phyloP scores from a whole-genome alignment of 2,329 filamentous ascomycete genomes.

The Exophiala sideris region DNA sequence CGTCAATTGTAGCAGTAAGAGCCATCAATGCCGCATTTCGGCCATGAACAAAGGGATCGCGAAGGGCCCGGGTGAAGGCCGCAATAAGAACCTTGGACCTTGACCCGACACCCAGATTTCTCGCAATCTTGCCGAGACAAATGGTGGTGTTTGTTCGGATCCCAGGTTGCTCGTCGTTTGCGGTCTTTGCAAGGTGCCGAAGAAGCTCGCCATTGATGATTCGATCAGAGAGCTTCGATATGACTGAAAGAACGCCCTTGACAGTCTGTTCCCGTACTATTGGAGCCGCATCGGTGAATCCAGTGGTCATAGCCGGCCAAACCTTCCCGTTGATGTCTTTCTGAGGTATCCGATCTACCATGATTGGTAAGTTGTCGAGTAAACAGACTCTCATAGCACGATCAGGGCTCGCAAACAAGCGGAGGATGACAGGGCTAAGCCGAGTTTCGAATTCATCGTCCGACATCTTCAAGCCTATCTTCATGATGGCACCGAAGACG shows the following conservation, averaged over 20 bases:
- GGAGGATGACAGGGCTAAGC: constrained; percentile 80
- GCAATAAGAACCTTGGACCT: constrained; percentile 88
- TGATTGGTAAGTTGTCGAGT: constrained; percentile 79
- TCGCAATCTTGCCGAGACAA: constrained; percentile 92
- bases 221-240: constrained; percentile 85
- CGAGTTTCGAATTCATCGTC: constrained; percentile 85
- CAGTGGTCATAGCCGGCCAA: constrained; percentile 90
- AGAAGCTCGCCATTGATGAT: constrained; percentile 91
- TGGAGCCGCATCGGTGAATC: constrained; percentile 87
- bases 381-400: constrained; percentile 87
- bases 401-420: constrained; percentile 86
- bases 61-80: constrained; percentile 81
- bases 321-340: constrained; percentile 94
- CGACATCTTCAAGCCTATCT: constrained; percentile 81
- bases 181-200: constrained; percentile 86
- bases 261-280: constrained; percentile 93
- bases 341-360: constrained; percentile 86
- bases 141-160: constrained; percentile 98
- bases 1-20: constrained; percentile 76
- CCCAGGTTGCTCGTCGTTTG: constrained; percentile 94
- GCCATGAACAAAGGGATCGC: constrained; percentile 93
- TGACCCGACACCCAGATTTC: constrained; percentile 71
- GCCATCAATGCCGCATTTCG: constrained; percentile 86
- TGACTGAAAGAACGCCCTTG: constrained; percentile 84
- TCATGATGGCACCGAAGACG: constrained; percentile 82